Conservation (phyloP, 2,329 filamentous ascomycete genomes). For the Ophiostoma montium region DNA sequence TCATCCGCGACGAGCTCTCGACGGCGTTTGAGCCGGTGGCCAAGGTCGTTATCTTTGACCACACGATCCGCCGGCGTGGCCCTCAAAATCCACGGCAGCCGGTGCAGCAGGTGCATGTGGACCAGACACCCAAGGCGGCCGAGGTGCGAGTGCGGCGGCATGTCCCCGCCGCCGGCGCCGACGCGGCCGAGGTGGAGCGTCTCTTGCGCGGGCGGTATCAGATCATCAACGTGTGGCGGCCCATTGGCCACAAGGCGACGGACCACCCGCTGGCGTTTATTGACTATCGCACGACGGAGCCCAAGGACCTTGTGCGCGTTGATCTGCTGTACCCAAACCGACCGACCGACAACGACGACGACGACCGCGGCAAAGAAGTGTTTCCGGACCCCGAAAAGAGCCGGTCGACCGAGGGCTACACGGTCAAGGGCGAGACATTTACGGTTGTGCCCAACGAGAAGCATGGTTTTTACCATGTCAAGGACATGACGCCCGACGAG, state of each 20-base stretch:
- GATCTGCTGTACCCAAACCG: constrained; percentile 47
- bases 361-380: constrained; percentile 44
- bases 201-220: constrained; percentile 45
- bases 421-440: constrained; percentile 47
- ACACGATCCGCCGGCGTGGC: constrained; percentile 47
- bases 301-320: constrained; percentile 44
- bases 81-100: constrained; percentile 45
- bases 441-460: constrained; percentile 39
- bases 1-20: constrained; percentile 37
- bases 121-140: constrained; percentile 52
- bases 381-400: constrained; percentile 32
- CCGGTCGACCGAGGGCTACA: constrained; percentile 44
- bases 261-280: constrained; percentile 52
- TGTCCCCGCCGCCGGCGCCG: constrained; percentile 23
- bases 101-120: constrained; percentile 57
- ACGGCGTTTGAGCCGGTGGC: constrained; percentile 27
- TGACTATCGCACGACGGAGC: constrained; percentile 46
- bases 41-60: constrained; percentile 56
- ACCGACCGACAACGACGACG: constrained; percentile 19
- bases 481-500: constrained; percentile 49
- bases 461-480: constrained; percentile 51
- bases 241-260: constrained; percentile 45
- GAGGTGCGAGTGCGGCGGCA: constrained; percentile 48
- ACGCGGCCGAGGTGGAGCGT: constrained; percentile 37
- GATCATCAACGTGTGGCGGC: constrained; percentile 59